These are phyloP conservation scores for Phaffomyces opuntiae DNA, from an alignment of 805 yeast species.

Conservation along the genomic window DNA sequence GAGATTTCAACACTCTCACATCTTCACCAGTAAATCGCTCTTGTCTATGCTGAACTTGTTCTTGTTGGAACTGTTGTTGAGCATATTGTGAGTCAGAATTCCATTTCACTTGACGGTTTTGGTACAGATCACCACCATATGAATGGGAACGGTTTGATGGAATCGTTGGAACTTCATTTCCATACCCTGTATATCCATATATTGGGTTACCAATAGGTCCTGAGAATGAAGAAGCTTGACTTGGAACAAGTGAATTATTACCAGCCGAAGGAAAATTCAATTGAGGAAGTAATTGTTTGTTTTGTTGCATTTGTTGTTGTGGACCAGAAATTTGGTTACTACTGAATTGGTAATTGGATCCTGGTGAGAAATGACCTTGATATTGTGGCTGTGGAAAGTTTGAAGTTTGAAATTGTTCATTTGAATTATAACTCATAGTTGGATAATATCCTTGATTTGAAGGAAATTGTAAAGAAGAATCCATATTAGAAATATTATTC, in stretches of 20 bases:
- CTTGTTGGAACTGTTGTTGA: not conserved
- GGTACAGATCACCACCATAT: slow-evolving; percentile 6
- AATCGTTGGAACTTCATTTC: not conserved
- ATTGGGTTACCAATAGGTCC: not conserved
- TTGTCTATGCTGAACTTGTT: slow-evolving; percentile 1
- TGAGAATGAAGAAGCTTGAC: slow-evolving; percentile 2
- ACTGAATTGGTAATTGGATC: not conserved
- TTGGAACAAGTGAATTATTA: not conserved
- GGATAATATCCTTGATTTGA: slow-evolving; percentile 2
- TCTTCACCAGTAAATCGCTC: slow-evolving; percentile 32
- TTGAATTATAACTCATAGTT: not conserved
- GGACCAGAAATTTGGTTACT: not conserved
- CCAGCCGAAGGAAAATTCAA: slow-evolving; percentile 4
- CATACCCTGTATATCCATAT: not conserved
- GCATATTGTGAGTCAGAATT: not conserved
- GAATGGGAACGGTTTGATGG: slow-evolving; percentile 4
- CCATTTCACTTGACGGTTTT: not conserved
- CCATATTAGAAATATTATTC: not conserved
- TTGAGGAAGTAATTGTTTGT: slow-evolving; percentile 9
- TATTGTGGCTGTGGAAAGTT: slow-evolving; percentile 2
- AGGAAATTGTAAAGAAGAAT: slow-evolving; percentile 4
- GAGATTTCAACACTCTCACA: slow-evolving; percentile 36
- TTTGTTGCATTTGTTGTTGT: not conserved
- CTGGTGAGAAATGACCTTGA: not conserved
- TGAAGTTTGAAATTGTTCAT: slow-evolving; percentile 1